phyloP scores from a whole-genome alignment of 2,329 filamentous ascomycete genomes.

The Aspergillus novoparasiticus region DNA sequence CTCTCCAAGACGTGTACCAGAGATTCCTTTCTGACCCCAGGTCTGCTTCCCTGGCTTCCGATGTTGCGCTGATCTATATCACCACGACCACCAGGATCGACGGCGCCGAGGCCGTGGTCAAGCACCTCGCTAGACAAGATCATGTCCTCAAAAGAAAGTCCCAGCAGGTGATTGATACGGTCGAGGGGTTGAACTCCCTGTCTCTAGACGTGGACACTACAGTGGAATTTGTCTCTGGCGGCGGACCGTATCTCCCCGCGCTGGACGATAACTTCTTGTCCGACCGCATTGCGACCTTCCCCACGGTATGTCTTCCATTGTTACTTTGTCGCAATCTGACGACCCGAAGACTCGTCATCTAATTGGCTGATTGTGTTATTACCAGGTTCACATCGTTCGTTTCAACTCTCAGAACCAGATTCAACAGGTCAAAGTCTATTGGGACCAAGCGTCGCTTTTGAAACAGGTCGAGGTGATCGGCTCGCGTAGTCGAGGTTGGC shows the following conservation, averaged over 20 bases:
- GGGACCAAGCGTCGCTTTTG: conserved; percentile 92
- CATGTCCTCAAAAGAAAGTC: conserved; percentile 81
- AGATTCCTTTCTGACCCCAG: conserved; percentile 71
- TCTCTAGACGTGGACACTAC: conserved; percentile 80
- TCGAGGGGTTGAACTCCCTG: conserved; percentile 71
- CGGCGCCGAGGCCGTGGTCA: conserved; percentile 74
- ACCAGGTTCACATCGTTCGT: conserved; percentile 81
- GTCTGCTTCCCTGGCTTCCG: conserved; percentile 63
- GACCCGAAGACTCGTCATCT: conserved; percentile 11
- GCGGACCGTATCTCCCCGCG: conserved; percentile 82
- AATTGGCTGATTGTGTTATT: background rate
- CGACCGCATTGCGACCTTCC: conserved; percentile 76
- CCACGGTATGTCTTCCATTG: conserved; percentile 66
- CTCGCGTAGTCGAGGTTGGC: conserved; percentile 88
- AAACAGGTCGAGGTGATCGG: conserved; percentile 95
- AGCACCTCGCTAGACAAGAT: conserved; percentile 72
- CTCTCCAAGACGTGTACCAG: conserved; percentile 61
- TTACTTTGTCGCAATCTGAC: background rate
- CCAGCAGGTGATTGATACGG: conserved; percentile 71
- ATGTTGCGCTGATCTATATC: conserved; percentile 81
- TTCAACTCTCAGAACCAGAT: conserved; percentile 81
- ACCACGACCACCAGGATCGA: conserved; percentile 78
- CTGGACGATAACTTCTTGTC: conserved; percentile 93
- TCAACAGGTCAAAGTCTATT: conserved; percentile 81
- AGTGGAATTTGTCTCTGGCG: conserved; percentile 77